Evolutionary conservation across 2,329 filamentous ascomycete species (phyloP), one percentile per base, ranked within the genome.

Genomic region (Fonsecaea monophora): DNA sequence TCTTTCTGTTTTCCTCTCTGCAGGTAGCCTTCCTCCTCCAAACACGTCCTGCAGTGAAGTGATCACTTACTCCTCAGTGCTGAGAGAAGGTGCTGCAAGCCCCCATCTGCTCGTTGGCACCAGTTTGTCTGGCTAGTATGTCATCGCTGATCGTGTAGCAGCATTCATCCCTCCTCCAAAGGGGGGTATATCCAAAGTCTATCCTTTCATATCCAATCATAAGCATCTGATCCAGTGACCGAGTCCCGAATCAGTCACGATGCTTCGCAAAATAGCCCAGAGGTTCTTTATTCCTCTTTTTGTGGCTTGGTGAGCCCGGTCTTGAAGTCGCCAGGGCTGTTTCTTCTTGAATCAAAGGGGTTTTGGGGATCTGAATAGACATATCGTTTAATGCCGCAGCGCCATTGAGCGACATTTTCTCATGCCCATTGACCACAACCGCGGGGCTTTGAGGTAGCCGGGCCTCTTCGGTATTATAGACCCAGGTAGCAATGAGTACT

Each of bases 401-500:
- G 8, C 78, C 75, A 63, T 87, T 87, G 48, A 89, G 85, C 12
- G 84, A 84, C 2, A 87, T 87, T 79, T 96, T 95, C 77, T 97
- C 92, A 74, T 90, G 93, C 70, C 83, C 87, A 55, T 89, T 89
- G 68, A 94, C 89, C 70, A 81, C 68, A 55, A 70, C 68, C 21
- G 92, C 87, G 0, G 90, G 87, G 0, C 87, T 82, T 25, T 68
- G 76, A 13, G 78, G 78, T 35, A 78, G 81, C 62, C 86, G 83
- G 69, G 92, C 87, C 67, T 70, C 66, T 74, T 76, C 63, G 35
- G 86, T 85, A 68, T 87, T 92, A 82, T 97, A 97, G 15, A 97
- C 83, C 77, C 93, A 97, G 1, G 92, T 96, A 2, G 94, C 90
- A 50, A 87, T 84, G 0, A 97, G 81, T 8, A 98, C 94, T 57